phyloP scores from a whole-genome alignment of 176 grass and related monocot species.

The Lolium multiflorum region DNA sequence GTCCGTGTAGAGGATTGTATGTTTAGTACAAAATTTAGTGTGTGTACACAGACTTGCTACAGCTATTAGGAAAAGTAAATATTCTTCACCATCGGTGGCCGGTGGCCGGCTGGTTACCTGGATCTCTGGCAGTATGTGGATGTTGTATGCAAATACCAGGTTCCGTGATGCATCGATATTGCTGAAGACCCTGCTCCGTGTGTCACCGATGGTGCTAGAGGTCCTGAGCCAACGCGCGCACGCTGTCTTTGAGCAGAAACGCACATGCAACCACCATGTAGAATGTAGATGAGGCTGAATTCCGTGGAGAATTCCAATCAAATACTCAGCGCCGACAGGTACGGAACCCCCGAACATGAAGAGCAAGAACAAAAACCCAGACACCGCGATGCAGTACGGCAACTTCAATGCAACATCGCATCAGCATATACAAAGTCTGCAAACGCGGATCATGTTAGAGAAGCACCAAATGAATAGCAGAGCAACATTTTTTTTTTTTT shows the following conservation, averaged over 20 bases:
- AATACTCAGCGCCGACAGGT: conserved; percentile 67
- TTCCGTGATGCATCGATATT: no score
- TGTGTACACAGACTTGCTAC: no score
- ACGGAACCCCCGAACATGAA: conserved; percentile 69
- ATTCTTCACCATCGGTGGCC: no score
- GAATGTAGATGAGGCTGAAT: conserved; percentile 59
- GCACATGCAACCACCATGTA: conserved; percentile 36
- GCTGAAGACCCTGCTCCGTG: no score
- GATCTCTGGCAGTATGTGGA: no score
- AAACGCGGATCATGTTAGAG: neutral
- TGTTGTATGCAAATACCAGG: no score
- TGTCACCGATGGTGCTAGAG: conserved; percentile 59
- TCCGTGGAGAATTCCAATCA: conserved; percentile 69
- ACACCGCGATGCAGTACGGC: conserved; percentile 64
- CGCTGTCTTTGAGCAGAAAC: conserved; percentile 59
- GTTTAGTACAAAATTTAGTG: no score
- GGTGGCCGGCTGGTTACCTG: no score
- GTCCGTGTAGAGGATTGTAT: no score
- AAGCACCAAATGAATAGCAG: neutral
- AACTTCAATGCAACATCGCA: conserved; percentile 60
- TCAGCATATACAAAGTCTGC: conserved; percentile 61
- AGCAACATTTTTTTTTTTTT: no score
- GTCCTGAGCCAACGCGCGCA: conserved; percentile 42
- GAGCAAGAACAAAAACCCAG: conserved; percentile 61
- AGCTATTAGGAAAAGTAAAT: no score